Conservation (phyloP, 1,284 basidiomycete genomes). For the Ceratobasidium theobromae region DNA sequence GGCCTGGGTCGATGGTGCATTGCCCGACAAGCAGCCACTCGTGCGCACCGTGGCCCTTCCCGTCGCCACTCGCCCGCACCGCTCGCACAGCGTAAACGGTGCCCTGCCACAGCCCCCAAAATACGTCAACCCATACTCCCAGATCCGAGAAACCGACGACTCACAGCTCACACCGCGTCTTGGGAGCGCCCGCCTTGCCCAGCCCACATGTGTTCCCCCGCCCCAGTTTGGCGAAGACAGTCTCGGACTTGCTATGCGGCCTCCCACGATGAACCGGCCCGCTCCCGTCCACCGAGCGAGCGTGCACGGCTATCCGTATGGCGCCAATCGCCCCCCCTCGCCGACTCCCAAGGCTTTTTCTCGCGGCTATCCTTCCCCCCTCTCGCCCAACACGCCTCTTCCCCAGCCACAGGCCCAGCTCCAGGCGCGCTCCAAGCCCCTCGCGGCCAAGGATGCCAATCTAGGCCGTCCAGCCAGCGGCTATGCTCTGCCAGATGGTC, state of each 20-base stretch:
- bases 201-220: neutral
- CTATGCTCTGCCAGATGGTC: neutral
- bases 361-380: neutral
- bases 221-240: neutral
- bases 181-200: neutral
- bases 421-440: conserved; percentile 9
- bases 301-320: conserved; percentile 10
- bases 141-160: conserved; percentile 10
- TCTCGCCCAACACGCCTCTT: neutral
- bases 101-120: neutral
- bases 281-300: conserved; percentile 11
- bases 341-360: conserved; percentile 7
- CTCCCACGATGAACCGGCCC: neutral
- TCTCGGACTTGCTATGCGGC: neutral
- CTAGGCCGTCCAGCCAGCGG: neutral
- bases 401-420: neutral
- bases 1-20: conserved; percentile 6
- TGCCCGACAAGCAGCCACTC: neutral
- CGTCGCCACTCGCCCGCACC: neutral
- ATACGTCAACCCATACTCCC: conserved; percentile 12
- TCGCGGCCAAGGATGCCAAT: conserved; percentile 18
- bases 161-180: neutral
- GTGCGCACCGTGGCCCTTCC: neutral
- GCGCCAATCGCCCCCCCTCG: conserved; percentile 3
- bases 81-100: conserved; percentile 2